These are phyloP conservation scores for Mucuna pruriens DNA, from an alignment of 306 rosid genomes.

Conservation along the genomic window DNA sequence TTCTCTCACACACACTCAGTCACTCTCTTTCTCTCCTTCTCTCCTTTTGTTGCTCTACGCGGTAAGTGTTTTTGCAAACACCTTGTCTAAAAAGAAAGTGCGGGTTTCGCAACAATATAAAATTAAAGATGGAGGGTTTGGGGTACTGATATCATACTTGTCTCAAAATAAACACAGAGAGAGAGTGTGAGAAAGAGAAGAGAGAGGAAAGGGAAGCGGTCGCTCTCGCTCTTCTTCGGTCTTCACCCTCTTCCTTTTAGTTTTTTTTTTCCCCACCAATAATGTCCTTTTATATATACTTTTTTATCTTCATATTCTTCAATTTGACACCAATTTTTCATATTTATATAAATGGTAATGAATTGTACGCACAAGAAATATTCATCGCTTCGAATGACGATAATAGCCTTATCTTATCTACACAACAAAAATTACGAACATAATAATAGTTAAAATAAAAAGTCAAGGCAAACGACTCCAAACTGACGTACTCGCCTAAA, in stretches of 20 bases:
- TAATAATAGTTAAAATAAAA: conserved; percentile 15
- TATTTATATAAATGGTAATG: conserved; percentile 3
- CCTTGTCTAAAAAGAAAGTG: conserved; percentile 67
- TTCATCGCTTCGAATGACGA: conserved; percentile 37
- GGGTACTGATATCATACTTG: conserved; percentile 57
- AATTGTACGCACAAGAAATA: conserved; percentile 33
- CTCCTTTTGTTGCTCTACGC: conserved; percentile 46
- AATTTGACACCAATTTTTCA: conserved; percentile 10
- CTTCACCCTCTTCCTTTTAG: conserved; percentile 45
- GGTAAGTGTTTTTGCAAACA: conserved; percentile 59
- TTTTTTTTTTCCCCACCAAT: conserved; percentile 60
- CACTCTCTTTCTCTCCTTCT: conserved; percentile 62
- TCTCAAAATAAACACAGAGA: conserved; percentile 55
- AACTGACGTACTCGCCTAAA: conserved; percentile 35
- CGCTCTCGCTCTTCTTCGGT: conserved; percentile 61
- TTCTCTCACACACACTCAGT: conserved; percentile 30
- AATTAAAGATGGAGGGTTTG: conserved; percentile 55
- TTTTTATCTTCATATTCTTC: conserved; percentile 32
- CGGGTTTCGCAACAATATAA: conserved; percentile 23
- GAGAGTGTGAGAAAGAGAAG: conserved; percentile 27
- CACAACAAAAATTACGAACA: conserved; percentile 20
- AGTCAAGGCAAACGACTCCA: conserved; percentile 30
- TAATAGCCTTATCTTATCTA: conserved; percentile 28
- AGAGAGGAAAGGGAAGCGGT: conserved; percentile 57
- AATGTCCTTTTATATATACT: conserved; percentile 47